These are phyloP conservation scores for Triangularia setosa DNA, from an alignment of 2,329 filamentous ascomycete genomes.

Conservation along the genomic window DNA sequence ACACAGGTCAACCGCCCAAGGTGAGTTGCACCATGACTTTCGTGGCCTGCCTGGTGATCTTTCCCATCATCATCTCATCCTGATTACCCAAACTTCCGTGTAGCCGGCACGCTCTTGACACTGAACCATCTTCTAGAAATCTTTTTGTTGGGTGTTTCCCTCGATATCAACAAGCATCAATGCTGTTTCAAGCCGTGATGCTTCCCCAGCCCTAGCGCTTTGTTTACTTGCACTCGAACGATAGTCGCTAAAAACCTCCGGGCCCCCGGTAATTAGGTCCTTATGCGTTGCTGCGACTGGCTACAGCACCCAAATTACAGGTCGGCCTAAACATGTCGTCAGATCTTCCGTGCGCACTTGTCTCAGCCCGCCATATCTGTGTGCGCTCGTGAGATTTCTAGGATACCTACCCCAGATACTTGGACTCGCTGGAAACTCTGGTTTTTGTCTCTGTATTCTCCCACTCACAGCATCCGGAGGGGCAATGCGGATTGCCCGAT, in stretches of 20 bases:
- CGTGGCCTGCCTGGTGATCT: conserved; percentile 15
- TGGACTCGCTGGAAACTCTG: background rate
- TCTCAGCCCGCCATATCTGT: conserved; percentile 18
- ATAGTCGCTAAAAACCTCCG: conserved; percentile 5
- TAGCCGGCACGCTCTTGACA: background rate
- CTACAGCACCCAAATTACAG: conserved; percentile 21
- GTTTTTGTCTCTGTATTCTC: conserved; percentile 2
- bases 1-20: conserved; percentile 18
- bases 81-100: conserved; percentile 1
- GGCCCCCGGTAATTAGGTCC: conserved; percentile 23
- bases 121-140: background rate
- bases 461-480: background rate
- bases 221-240: conserved; percentile 19
- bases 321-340: conserved; percentile 18
- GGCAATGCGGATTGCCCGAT: conserved; percentile 9
- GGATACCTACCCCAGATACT: background rate
- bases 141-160: background rate
- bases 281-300: conserved; percentile 23
- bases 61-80: conserved; percentile 10
- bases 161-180: background rate
- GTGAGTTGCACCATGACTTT: background rate
- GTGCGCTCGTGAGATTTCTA: background rate
- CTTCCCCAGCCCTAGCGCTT: background rate
- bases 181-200: background rate
- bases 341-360: conserved; percentile 15